Percentiles rank a stretch among this genome's conserved stretches.
These are phyloP conservation scores for Hippophae gyantsensis DNA, from an alignment of 306 rosid genomes.

Conservation along the genomic window DNA sequence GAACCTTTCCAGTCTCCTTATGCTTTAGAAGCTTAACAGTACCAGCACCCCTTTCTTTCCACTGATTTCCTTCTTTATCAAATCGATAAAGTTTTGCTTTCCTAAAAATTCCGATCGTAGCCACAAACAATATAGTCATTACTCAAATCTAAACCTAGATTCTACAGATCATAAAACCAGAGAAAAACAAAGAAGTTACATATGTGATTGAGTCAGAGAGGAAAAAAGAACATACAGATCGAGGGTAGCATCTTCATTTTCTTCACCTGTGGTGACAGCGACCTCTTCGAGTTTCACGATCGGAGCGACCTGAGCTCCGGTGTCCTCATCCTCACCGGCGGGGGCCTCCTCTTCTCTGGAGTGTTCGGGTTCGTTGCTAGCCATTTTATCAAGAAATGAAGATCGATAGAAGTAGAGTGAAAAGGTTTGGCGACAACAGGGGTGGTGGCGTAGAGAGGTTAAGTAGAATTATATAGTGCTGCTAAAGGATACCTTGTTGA, in stretches of 20 bases:
- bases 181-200: background rate
- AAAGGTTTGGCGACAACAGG: background rate
- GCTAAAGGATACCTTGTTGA: no score
- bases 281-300: slow-evolving; percentile 82
- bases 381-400: slow-evolving; percentile 25
- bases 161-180: slow-evolving; percentile 8
- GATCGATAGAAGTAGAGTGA: background rate
- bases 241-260: slow-evolving; percentile 59
- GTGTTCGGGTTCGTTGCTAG: slow-evolving; percentile 71
- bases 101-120: slow-evolving; percentile 22
- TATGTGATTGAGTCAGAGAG: background rate
- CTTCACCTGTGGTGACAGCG: slow-evolving; percentile 71
- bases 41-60: slow-evolving; percentile 93
- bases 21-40: slow-evolving; percentile 73
- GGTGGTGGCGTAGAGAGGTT: background rate
- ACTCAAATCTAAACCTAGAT: slow-evolving; percentile 5
- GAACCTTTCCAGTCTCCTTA: slow-evolving; percentile 51
- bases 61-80: slow-evolving; percentile 77
- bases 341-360: slow-evolving; percentile 78
- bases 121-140: background rate
- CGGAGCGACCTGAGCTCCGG: slow-evolving; percentile 95
- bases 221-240: slow-evolving; percentile 46
- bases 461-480: no score
- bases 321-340: slow-evolving; percentile 85
- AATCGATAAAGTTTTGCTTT: slow-evolving; percentile 90